Conservation (phyloP, 2,329 filamentous ascomycete species). For the Cadophora luteo-olivacea region DNA sequence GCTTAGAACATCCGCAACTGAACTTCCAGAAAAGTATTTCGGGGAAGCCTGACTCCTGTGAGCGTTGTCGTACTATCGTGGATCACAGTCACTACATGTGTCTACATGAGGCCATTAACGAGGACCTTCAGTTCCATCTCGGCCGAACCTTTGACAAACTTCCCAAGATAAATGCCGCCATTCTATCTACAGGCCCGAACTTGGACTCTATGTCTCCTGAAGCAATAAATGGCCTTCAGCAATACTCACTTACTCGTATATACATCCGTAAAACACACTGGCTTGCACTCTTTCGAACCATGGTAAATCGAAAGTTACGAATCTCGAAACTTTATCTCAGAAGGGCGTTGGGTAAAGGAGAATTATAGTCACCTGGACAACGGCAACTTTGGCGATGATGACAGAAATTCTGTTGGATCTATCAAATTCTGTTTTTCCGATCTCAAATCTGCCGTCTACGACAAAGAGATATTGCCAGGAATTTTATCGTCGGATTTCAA, state of each 20-base stretch:
- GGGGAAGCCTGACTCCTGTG: not conserved
- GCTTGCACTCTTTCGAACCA: not conserved
- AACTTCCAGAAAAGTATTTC: not conserved
- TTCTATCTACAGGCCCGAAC: slow-evolving; percentile 1
- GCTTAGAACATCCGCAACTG: no score
- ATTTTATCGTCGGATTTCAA: no score
- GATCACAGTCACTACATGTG: not conserved
- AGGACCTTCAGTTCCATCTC: slow-evolving; percentile 1
- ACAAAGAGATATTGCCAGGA: no score
- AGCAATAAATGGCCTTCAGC: not conserved
- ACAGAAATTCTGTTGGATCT: no score
- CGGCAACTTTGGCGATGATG: no score
- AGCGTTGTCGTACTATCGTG: not conserved
- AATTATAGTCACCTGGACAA: no score
- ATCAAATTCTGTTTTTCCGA: no score
- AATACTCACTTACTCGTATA: not conserved
- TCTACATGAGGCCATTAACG: not conserved
- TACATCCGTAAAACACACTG: slow-evolving; percentile 5
- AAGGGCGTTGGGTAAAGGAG: not conserved
- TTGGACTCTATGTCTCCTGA: not conserved
- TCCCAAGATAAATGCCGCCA: slow-evolving; percentile 1
- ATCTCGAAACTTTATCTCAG: not conserved
- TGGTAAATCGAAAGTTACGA: not conserved
- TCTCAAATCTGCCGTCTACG: no score
- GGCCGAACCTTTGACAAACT: not conserved